Base-by-base conservation (phyloP, 306 rosid species). In the Cucurbita moschata region DNA sequence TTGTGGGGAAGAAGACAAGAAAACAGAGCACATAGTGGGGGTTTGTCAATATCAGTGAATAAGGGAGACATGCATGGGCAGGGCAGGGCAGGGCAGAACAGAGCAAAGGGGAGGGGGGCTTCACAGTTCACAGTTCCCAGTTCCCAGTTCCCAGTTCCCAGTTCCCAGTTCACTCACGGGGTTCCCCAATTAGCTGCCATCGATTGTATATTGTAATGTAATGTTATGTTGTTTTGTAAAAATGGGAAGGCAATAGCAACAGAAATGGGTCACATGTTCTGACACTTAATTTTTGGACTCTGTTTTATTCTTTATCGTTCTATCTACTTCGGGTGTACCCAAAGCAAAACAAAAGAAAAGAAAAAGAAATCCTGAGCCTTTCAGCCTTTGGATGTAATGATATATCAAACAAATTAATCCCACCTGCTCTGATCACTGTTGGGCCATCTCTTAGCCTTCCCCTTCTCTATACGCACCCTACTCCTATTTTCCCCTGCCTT, bases 281-380 rank as follows among this genome's bases (percentile, higher is more conserved):
- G 88, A 83, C 86, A 84, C 77, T 8, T n/a, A 23, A 39, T 39
- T 39, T 53, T 72, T 7, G 47, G 10, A 21, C 57, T 79, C 75
- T 87, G 93, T 86, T 81, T 84, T 86, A 80, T 87, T 90, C 88
- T 81, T 80, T 79, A 79, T 82, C 84, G 12, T 83, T 80, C 68
- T 63, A 79, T 75, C 79, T 18, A 69, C 77, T 81, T 64, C 40
- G 71, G 50, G 72, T 44, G 47, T 75, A 77, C 14, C 63, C 40
- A 55, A 66, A 30, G 0, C 35, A 30, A 30, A 30, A 30, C 4
- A 30, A 30, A 30, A 30, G 0, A 30, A 30, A 30, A 30, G 35
- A 30, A 30, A 30, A 30, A 53, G 1, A 65, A 58, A 76, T 76
- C 69, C 68, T 68, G 55, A 8, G 21, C 30, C 26, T 40, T 66